Conservation (phyloP, 768 basidiomycete species). For the Neoboletus magnificus region DNA sequence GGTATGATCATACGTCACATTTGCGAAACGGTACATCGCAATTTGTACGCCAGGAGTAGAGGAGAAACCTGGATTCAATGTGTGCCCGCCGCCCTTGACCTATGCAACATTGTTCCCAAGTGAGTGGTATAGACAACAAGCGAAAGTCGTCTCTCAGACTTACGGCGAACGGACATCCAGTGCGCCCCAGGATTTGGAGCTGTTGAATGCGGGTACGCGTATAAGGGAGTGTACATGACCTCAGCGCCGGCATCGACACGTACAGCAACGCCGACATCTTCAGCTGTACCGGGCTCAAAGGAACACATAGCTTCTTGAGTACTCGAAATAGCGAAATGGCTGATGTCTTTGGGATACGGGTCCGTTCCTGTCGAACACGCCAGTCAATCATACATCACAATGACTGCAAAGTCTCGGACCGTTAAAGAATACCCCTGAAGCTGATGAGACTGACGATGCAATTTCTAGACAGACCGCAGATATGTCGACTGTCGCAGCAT, state of each 20-base stretch:
- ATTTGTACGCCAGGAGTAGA: constrained; percentile 62
- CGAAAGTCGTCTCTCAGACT: constrained; percentile 6
- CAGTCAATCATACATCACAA: constrained; percentile 6
- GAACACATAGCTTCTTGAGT: constrained; percentile 46
- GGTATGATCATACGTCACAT: constrained; percentile 40
- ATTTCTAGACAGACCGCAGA: constrained; percentile 19
- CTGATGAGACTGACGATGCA: constrained; percentile 18
- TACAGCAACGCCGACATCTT: constrained; percentile 53
- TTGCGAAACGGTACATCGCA: constrained; percentile 46
- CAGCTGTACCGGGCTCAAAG: constrained; percentile 54
- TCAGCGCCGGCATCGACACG: background rate
- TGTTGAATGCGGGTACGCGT: constrained; percentile 17
- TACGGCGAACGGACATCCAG: constrained; percentile 53
- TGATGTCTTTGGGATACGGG: constrained; percentile 40
- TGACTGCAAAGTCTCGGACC: constrained; percentile 7
- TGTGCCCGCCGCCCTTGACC: constrained; percentile 66
- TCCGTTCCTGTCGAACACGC: constrained; percentile 14
- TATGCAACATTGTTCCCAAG: constrained; percentile 15
- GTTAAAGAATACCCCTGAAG: constrained; percentile 24
- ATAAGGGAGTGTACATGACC: background rate
- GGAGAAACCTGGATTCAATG: constrained; percentile 53
- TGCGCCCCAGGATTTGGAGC: constrained; percentile 46
- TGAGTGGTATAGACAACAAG: background rate
- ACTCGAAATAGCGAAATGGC: constrained; percentile 50
- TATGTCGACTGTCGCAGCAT: background rate